These are phyloP conservation scores for Hyphodiscus sp. DNA, from an alignment of 2,329 filamentous ascomycete genomes.

Conservation along the genomic window DNA sequence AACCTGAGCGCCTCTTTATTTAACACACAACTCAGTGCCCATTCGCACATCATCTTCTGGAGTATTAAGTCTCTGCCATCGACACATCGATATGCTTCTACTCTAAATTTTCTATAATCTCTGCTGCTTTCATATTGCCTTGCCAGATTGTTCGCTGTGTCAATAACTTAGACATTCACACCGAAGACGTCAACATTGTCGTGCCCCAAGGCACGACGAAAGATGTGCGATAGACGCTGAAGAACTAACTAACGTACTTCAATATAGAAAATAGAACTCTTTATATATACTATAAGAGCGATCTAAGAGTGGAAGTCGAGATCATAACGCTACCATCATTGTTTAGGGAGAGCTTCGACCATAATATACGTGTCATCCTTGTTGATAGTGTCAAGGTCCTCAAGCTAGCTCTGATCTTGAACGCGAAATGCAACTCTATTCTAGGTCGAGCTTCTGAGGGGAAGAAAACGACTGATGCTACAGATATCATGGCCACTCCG, in stretches of 20 bases:
- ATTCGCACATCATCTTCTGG: too few species aligned
- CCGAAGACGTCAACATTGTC: conserved; percentile 6
- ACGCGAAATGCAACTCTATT: conserved; percentile 10
- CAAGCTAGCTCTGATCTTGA: conserved; percentile 9
- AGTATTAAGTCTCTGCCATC: too few species aligned
- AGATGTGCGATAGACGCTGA: not conserved
- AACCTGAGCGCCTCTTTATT: too few species aligned
- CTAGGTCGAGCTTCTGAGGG: not conserved
- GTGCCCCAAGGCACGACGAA: conserved; percentile 6
- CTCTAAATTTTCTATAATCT: too few species aligned
- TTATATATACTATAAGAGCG: conserved; percentile 3
- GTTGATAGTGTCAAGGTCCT: conserved; percentile 7
- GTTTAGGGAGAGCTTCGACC: conserved; percentile 2
- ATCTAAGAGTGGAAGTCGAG: conserved; percentile 6
- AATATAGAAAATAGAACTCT: conserved; percentile 1
- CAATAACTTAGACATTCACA: too few species aligned
- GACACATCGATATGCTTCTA: too few species aligned
- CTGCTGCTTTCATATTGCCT: too few species aligned
- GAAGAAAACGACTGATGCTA: conserved; percentile 6
- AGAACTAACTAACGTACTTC: not conserved
- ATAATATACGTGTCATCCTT: not conserved
- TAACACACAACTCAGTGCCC: too few species aligned
- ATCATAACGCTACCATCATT: conserved; percentile 7
- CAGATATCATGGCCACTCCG: conserved; percentile 6
- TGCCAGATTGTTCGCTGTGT: too few species aligned